A percentile compares a stretch with the other conserved stretches of the same genome.
Conservation (phyloP, 78 protist genomes). For the Pelomyxa schiedti region DNA sequence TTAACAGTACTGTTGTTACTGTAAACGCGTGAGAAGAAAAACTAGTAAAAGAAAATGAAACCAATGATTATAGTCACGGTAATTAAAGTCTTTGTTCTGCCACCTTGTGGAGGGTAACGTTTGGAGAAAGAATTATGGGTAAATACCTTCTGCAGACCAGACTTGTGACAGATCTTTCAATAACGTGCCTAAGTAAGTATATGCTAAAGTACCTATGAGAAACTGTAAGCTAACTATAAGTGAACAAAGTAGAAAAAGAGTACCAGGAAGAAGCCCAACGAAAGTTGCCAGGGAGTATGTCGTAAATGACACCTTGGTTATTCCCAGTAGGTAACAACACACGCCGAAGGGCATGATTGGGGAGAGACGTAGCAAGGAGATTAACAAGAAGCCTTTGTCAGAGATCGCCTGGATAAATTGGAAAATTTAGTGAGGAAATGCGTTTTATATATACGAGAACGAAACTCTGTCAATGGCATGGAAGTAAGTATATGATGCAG, state of each 20-base stretch:
- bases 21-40: too few relatives aligned
- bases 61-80: background rate
- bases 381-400: background rate
- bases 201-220: background rate
- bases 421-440: too few relatives aligned
- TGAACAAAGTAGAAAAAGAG: background rate
- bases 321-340: background rate
- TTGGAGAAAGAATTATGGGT: too few relatives aligned
- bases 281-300: background rate
- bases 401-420: too few relatives aligned
- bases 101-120: background rate
- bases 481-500: background rate
- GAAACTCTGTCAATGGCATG: background rate
- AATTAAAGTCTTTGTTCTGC: background rate
- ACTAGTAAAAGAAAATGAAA: too few relatives aligned
- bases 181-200: background rate
- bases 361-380: background rate
- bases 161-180: background rate
- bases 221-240: background rate
- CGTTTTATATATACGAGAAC: too few relatives aligned
- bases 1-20: background rate
- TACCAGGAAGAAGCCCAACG: background rate
- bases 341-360: background rate
- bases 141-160: background rate
- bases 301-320: background rate